A percentile compares a stretch with the other conserved stretches of the same genome.
Evolutionary conservation across 1,284 basidiomycete genomes (phyloP).

Genomic region (Puccinia triticina): DNA sequence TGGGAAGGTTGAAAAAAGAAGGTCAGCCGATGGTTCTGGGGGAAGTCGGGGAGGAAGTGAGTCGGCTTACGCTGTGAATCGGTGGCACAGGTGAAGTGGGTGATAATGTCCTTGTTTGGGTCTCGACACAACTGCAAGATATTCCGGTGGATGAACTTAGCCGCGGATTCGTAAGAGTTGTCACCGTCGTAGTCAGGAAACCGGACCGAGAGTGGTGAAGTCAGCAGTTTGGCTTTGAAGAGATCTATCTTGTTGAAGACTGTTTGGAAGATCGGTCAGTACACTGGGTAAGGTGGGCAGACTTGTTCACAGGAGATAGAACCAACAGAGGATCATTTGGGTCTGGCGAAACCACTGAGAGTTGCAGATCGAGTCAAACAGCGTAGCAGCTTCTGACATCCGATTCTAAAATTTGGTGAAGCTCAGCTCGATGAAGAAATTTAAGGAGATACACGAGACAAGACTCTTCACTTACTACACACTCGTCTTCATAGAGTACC

Average conservation of each 20-base stretch:
- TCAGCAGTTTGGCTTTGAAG: conserved; percentile 36
- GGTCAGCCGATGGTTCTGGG: neutral
- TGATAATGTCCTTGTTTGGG: conserved; percentile 48
- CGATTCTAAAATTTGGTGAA: conserved; percentile 35
- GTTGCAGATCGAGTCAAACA: conserved; percentile 51
- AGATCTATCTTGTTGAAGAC: conserved; percentile 51
- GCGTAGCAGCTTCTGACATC: conserved; percentile 41
- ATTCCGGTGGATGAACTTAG: conserved; percentile 50
- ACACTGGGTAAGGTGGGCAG: neutral
- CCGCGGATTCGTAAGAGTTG: conserved; percentile 43
- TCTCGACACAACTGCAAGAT: conserved; percentile 48
- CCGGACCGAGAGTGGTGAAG: conserved; percentile 18
- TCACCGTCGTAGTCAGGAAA: conserved; percentile 48
- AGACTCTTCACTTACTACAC: neutral
- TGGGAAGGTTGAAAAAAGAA: neutral
- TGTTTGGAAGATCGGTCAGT: neutral
- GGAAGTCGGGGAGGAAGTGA: neutral
- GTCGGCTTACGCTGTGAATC: conserved; percentile 37
- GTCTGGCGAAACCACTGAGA: conserved; percentile 47
- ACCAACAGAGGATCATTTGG: conserved; percentile 47
- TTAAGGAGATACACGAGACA: neutral
- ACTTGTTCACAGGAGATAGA: neutral
- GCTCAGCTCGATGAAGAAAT: neutral
- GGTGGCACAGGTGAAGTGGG: conserved; percentile 47
- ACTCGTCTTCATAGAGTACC: conserved; percentile 43